Evolutionary conservation across 2,329 filamentous ascomycete species (phyloP), one percentile per base, ranked within the genome.

Genomic region (Diaporthe capsici): DNA sequence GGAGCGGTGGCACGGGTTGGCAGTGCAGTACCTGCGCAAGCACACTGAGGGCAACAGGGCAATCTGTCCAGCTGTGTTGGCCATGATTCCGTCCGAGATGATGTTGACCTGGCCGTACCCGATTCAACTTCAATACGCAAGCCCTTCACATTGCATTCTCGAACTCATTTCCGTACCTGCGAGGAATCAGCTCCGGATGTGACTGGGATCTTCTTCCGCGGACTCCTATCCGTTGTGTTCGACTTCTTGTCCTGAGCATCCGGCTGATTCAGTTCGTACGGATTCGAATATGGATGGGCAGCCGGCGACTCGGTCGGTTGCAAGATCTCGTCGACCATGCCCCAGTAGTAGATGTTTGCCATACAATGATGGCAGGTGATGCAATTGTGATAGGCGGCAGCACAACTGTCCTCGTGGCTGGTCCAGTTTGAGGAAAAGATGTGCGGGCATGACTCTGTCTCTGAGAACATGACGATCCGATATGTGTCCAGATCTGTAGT

Each of bases 321-420:
- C 25, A 57, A 25, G 12, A 47, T 28, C n/a, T 58, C 51, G 28
- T 74, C 63, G 10, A 70, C 53, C 20, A 17, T 25, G 2, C 71
- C 63, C 74, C 71, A 74, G 20, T 71, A 76, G 20, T 47, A 57
- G 37, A 74, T 76, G 42, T 76, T 49, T 13, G 71, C 39, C 71
- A 49, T 70, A 28, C 74, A 76, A 42, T 76, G 42, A 22, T 71
- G 42, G 42, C 74, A 76, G 5, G 47, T 71, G 51, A 63, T 67
- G 53, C 74, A 76, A 58, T 74, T 28, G 57, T 76, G 74, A 7
- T 42, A 31, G 28, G 47, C 53, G 28, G 71, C 63, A 8, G 51
- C 55, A 34, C 74, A 76, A 10, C 47, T 74, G 39, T 61, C 57
- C 39, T 76, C 61, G 63, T 76, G 74, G 63, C 71, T 74, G 51